Conservation (phyloP, 2,329 filamentous ascomycete species). For the Sporothrix inflata region DNA sequence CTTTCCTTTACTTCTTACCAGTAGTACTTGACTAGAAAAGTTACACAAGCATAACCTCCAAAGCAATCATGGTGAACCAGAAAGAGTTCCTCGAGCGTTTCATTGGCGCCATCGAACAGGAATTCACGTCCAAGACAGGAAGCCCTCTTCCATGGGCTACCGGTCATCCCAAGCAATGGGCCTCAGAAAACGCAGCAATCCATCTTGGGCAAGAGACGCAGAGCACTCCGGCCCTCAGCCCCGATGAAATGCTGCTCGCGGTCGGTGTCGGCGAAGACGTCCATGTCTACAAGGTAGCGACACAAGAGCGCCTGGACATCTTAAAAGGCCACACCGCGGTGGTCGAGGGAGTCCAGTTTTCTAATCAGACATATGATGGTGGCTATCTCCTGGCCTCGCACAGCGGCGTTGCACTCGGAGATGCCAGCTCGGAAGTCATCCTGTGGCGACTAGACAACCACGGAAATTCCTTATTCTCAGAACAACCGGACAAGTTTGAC, state of each 20-base stretch:
- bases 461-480: neutral
- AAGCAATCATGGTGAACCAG: neutral
- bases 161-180: neutral
- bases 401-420: neutral
- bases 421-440: neutral
- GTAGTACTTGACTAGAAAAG: too few species aligned
- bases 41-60: neutral
- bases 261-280: neutral
- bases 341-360: neutral
- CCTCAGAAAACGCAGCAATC: neutral
- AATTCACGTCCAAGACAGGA: neutral
- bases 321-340: neutral
- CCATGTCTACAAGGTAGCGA: neutral
- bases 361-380: neutral
- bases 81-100: slow-evolving; percentile 6
- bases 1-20: too few species aligned
- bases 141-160: neutral
- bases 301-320: neutral
- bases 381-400: neutral
- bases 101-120: neutral
- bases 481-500: neutral
- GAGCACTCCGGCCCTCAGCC: neutral
- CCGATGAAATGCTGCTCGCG: neutral
- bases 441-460: neutral
- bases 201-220: neutral